These are phyloP conservation scores for Suillus ampliporus DNA, from an alignment of 768 basidiomycete genomes.

Conservation along the genomic window DNA sequence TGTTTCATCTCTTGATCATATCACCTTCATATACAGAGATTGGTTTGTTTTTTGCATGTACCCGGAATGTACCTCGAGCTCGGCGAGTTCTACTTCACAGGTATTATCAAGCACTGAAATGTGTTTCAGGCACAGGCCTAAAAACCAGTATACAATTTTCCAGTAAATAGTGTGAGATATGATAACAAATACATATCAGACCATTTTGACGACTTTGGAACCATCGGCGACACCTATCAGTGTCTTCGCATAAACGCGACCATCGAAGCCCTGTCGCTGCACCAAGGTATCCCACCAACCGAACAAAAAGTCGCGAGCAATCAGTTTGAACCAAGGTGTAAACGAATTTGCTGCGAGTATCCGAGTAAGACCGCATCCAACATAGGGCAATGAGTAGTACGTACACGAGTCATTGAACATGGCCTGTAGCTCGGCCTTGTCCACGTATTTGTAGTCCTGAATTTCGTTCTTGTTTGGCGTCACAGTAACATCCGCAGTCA, in stretches of 20 bases:
- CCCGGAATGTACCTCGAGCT: too few relatives aligned
- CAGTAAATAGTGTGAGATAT: background rate
- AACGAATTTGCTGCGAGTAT: slow-evolving; percentile 73
- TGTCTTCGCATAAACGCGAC: slow-evolving; percentile 57
- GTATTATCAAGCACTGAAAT: too few relatives aligned
- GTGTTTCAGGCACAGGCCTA: too few relatives aligned
- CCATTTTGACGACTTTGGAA: slow-evolving; percentile 74
- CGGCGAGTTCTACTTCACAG: too few relatives aligned
- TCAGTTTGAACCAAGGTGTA: slow-evolving; percentile 99
- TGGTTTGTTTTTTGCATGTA: too few relatives aligned
- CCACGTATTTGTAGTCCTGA: slow-evolving; percentile 87
- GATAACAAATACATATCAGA: slow-evolving; percentile 24
- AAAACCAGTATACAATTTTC: background rate
- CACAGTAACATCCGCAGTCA: slow-evolving; percentile 87
- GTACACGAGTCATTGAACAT: slow-evolving; percentile 88
- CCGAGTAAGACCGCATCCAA: slow-evolving; percentile 4
- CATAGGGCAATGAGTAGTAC: slow-evolving; percentile 23
- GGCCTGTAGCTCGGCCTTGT: slow-evolving; percentile 83
- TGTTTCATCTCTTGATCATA: too few relatives aligned
- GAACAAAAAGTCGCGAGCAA: slow-evolving; percentile 95
- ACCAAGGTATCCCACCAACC: slow-evolving; percentile 98
- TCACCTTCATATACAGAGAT: too few relatives aligned
- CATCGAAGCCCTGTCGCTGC: slow-evolving; percentile 58
- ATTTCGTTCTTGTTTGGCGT: slow-evolving; percentile 90
- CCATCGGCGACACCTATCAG: slow-evolving; percentile 69